A percentile compares a stretch with the other conserved stretches of the same genome.
phyloP scores from a whole-genome alignment of 129 eudicot species.

The Arctium minus region DNA sequence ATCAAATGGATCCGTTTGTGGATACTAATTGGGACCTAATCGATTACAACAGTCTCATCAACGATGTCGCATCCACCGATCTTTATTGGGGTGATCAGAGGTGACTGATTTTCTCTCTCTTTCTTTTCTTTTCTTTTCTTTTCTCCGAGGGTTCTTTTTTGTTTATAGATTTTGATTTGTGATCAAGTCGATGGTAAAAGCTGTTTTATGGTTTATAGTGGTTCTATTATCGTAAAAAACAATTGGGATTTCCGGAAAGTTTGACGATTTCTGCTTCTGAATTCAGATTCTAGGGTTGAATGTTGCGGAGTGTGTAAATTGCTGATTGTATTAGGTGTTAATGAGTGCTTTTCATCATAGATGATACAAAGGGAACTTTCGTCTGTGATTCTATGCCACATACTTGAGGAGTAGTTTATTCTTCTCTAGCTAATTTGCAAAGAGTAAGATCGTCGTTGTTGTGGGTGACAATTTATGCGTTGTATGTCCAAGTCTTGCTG shows the following conservation, averaged over 20 bases:
- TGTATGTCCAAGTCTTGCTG: neutral
- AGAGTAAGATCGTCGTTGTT: neutral
- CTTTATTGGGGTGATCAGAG: constrained; percentile 49
- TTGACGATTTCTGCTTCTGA: neutral
- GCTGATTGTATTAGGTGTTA: neutral
- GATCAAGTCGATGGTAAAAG: neutral
- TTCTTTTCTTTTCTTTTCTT: too few relatives aligned
- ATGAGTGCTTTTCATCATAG: neutral
- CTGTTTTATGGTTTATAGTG: neutral
- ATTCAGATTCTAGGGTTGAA: constrained; percentile 16
- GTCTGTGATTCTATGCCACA: neutral
- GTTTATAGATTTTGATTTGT: neutral
- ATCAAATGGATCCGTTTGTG: constrained; percentile 48
- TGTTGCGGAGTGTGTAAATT: neutral
- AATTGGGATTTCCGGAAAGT: neutral
- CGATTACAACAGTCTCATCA: constrained; percentile 47
- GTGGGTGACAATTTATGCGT: neutral
- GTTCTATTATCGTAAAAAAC: neutral
- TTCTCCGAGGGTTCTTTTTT: neutral
- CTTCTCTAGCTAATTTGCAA: neutral
- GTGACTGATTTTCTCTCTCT: constrained; percentile 6
- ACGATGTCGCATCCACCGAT: constrained; percentile 50
- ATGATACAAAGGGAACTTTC: neutral
- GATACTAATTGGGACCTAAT: constrained; percentile 47
- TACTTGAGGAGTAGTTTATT: neutral